Conservation (phyloP, 345 rosid species). For the Arabidopsis suecica region DNA sequence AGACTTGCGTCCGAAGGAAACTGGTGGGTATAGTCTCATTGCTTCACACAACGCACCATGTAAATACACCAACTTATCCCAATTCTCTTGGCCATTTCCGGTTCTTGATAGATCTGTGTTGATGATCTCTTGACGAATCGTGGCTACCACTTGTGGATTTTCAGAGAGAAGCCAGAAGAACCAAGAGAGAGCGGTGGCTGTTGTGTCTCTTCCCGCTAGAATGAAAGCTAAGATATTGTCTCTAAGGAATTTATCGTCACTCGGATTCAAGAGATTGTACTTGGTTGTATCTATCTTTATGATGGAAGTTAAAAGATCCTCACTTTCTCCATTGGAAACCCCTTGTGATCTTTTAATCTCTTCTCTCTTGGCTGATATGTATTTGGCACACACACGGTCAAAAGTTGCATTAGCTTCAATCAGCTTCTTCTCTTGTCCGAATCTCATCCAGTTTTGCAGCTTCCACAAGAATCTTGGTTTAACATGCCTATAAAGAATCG, state of each 20-base stretch:
- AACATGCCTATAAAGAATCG: background rate
- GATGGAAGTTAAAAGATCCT: background rate
- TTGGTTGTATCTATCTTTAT: background rate
- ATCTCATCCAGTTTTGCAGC: slow-evolving; percentile 1
- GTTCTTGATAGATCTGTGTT: background rate
- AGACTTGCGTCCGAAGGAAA: background rate
- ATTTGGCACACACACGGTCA: background rate
- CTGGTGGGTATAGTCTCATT: background rate
- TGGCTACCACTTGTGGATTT: background rate
- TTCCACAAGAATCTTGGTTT: slow-evolving; percentile 10
- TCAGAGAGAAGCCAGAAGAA: slow-evolving; percentile 13
- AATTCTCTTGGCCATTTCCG: background rate
- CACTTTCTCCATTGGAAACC: background rate
- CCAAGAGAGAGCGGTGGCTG: background rate
- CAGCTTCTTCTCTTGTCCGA: background rate
- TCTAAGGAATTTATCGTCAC: background rate
- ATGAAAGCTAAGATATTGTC: background rate
- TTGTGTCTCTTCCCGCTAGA: slow-evolving; percentile 4
- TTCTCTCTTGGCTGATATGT: slow-evolving; percentile 7
- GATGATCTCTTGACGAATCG: background rate
- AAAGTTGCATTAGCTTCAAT: slow-evolving; percentile 1
- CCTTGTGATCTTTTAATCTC: background rate
- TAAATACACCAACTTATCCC: background rate
- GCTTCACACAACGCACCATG: slow-evolving; percentile 1
- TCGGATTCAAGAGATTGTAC: background rate